Base-by-base conservation (phyloP, 805 yeast species). In the Metschnikowia hibisci region DNA sequence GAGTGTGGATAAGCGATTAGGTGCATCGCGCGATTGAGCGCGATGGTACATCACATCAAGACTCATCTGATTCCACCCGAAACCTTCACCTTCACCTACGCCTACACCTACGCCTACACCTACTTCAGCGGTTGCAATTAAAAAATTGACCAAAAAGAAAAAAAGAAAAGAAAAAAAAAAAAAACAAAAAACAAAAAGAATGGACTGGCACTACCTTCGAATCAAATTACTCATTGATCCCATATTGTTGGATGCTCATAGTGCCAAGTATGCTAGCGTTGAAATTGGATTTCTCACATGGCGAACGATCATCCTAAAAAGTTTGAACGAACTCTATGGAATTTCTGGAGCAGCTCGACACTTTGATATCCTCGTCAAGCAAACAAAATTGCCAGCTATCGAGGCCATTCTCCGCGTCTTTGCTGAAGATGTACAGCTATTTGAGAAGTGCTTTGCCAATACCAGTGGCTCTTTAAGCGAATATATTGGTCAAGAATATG, bases 321-420 rank as follows among this genome's bases (percentile, higher is more conserved):
- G 61, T 23, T 43, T 67, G n/a, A 47, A 48, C 5, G 60, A 57
- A 31, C 45, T 63, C 23, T 57, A 67, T 41, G 73, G 73, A 1
- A 40, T 67, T 10, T 48, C 61, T 13, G 73, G 73, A 4, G 64
- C 63, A 43, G 54, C 70, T 0, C 28, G 60, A 7, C 63, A 55
- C 40, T 63, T 54, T 46, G 69, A 64, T 36, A 39, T 67, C 4
- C 48, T 64, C 13, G 48, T 52, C 13, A 40, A 45, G 10, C 47
- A 41, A 28, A 43, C 48, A 9, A 34, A 34, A 4, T 47, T 42
- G 11, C 57, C 57, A 9, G 44, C 52, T 8, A 20, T 41, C 2
- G 42, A 44, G 34, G 51, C 58, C 41, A 42, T 61, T 8, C 39
- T 69, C n/a, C 54, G 65, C 45, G 52, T 66, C 22, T 59, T 63